These are phyloP conservation scores for Pinus tabuliformis DNA, from an alignment of 75 land plant genomes.

Conservation along the genomic window DNA sequence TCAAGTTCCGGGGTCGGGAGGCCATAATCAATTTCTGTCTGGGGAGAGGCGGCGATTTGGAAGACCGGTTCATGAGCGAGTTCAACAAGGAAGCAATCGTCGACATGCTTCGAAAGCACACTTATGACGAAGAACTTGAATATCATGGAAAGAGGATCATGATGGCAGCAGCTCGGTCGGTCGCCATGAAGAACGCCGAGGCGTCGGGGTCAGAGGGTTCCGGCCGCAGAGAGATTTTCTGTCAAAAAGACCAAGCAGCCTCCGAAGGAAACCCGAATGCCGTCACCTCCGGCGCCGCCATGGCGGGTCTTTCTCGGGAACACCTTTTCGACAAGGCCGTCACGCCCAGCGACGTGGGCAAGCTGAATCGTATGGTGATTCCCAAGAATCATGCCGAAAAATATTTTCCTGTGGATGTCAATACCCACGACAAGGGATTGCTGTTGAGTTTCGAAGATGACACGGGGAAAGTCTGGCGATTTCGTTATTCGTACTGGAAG, in stretches of 20 bases:
- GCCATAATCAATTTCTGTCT: conserved; percentile 64
- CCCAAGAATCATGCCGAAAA: conserved; percentile 23
- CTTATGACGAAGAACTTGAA: conserved; percentile 43
- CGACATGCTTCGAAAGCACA: conserved; percentile 60
- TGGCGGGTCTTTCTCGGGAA: background rate
- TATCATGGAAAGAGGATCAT: background rate
- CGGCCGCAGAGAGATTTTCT: too few relatives aligned
- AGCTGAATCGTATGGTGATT: conserved; percentile 20
- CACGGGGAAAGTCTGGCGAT: conserved; percentile 46
- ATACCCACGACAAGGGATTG: conserved; percentile 13
- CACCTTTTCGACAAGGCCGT: conserved; percentile 20
- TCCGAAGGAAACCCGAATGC: background rate
- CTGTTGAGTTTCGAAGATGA: conserved; percentile 45
- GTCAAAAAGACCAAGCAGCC: too few relatives aligned
- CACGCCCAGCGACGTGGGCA: conserved; percentile 26
- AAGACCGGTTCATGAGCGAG: background rate
- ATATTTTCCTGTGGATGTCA: conserved; percentile 13
- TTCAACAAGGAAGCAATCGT: background rate
- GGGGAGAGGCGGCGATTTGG: background rate
- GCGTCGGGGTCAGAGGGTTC: too few relatives aligned
- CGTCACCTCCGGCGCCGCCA: background rate
- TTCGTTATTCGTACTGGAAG: conserved; percentile 78
- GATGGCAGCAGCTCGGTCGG: background rate
- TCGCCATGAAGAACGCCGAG: too few relatives aligned
- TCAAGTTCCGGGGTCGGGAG: conserved; percentile 57